Conservation (phyloP, 148 eudicot genomes). For the Amaranthus palmeri region DNA sequence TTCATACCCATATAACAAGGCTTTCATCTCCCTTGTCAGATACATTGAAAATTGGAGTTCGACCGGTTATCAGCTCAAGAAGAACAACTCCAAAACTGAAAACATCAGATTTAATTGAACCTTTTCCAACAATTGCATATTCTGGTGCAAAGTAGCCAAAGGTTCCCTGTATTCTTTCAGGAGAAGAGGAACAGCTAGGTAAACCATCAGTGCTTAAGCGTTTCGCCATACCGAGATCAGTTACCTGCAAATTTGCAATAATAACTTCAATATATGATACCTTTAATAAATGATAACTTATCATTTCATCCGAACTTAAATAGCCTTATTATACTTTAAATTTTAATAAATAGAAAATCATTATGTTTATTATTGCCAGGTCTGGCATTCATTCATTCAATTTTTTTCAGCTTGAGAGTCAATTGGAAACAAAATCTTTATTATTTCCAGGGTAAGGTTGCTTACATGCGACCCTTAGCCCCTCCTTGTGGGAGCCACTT, state of each 20-base stretch:
- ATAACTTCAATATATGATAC: not conserved
- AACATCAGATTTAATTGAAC: slow-evolving; percentile 85
- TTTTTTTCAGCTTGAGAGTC: too few species aligned
- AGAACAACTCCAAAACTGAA: slow-evolving; percentile 99
- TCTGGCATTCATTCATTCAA: not conserved
- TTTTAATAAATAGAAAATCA: not conserved
- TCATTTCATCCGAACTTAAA: not conserved
- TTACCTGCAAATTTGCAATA: slow-evolving; percentile 51
- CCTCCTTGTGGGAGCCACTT: too few species aligned
- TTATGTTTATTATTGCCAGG: not conserved
- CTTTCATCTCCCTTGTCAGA: slow-evolving; percentile 65
- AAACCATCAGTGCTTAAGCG: slow-evolving; percentile 57
- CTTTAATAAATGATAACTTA: too few species aligned
- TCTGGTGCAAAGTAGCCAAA: slow-evolving; percentile 99
- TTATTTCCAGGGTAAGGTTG: too few species aligned
- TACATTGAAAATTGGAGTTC: slow-evolving; percentile 66
- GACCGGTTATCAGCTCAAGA: slow-evolving; percentile 81
- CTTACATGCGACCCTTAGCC: too few species aligned
- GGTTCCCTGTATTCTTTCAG: slow-evolving; percentile 90
- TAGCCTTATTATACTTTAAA: not conserved
- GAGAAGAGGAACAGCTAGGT: slow-evolving; percentile 73
- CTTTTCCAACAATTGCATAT: slow-evolving; percentile 82
- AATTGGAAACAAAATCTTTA: too few species aligned
- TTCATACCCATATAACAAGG: slow-evolving; percentile 86
- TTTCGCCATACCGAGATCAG: slow-evolving; percentile 97